Evolutionary conservation across 495 filamentous ascomycete genomes (phyloP).

Genomic region (Xylaria longipes): DNA sequence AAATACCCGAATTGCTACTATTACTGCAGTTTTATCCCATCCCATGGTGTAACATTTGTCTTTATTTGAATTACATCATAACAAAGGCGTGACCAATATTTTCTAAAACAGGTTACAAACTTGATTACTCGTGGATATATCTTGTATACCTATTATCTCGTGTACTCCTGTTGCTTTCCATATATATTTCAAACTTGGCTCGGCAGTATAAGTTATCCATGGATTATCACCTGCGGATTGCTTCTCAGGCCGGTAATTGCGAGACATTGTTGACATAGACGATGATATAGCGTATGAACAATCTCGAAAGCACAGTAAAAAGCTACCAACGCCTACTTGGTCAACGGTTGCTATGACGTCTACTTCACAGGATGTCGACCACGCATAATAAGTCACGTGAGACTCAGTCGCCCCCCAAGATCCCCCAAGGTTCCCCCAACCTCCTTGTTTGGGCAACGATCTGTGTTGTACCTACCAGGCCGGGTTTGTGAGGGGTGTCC

Average conservation of each 20-base stretch:
- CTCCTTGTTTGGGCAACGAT: constrained; percentile 14
- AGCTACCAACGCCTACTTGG: neutral
- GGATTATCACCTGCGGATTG: neutral
- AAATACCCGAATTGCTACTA: neutral
- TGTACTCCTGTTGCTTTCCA: neutral
- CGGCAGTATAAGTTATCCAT: neutral
- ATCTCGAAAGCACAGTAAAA: neutral
- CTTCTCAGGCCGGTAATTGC: neutral
- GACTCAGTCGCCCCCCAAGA: neutral
- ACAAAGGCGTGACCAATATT: neutral
- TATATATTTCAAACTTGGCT: neutral
- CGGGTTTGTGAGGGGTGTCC: neutral
- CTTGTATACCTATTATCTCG: neutral
- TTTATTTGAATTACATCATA: neutral
- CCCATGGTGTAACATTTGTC: neutral
- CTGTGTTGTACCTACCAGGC: neutral
- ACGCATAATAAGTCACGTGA: constrained; percentile 1
- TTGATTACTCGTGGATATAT: neutral
- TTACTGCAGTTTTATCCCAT: neutral
- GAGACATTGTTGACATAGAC: neutral
- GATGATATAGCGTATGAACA: neutral
- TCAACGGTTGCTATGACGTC: neutral
- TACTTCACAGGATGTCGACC: neutral
- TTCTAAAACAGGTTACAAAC: neutral
- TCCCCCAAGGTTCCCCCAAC: constrained; percentile 1